phyloP scores from a whole-genome alignment of 2,329 filamentous ascomycete genomes.

The Myotisia sp. region DNA sequence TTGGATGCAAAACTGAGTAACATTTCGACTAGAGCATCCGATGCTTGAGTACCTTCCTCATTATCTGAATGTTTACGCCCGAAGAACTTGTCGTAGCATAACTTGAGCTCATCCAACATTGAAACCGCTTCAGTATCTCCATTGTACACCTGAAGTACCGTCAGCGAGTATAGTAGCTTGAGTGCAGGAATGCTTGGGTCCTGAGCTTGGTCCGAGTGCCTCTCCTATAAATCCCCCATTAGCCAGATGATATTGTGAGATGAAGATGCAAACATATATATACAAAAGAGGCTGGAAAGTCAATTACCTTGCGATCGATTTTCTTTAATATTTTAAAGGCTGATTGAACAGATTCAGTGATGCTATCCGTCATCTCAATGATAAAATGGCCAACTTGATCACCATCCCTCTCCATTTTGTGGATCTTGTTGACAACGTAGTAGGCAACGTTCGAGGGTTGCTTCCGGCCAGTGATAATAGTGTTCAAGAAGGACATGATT shows the following conservation, averaged over 20 bases:
- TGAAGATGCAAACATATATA: background rate
- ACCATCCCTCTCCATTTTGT: slow-evolving; percentile 23
- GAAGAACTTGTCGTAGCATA: slow-evolving; percentile 54
- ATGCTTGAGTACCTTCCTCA: slow-evolving; percentile 36
- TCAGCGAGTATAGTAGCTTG: slow-evolving; percentile 67
- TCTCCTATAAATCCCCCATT: slow-evolving; percentile 36
- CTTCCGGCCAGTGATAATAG: slow-evolving; percentile 32
- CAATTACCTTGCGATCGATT: slow-evolving; percentile 24
- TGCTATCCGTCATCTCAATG: slow-evolving; percentile 35
- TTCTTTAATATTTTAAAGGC: slow-evolving; percentile 30
- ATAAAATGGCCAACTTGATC: slow-evolving; percentile 27
- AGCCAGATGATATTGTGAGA: background rate
- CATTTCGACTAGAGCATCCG: slow-evolving; percentile 70
- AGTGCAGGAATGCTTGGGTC: slow-evolving; percentile 45
- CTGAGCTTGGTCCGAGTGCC: slow-evolving; percentile 38
- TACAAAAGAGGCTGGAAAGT: background rate
- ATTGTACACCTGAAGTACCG: slow-evolving; percentile 78
- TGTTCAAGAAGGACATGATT: slow-evolving; percentile 41
- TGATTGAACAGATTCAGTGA: slow-evolving; percentile 29
- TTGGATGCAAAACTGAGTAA: slow-evolving; percentile 79
- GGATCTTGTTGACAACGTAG: slow-evolving; percentile 28
- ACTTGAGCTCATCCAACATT: slow-evolving; percentile 65
- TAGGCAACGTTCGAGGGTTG: slow-evolving; percentile 26
- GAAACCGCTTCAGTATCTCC: slow-evolving; percentile 74
- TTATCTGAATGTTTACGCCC: slow-evolving; percentile 39